A percentile compares a stretch with the other conserved stretches of the same genome.
Evolutionary conservation across 768 basidiomycete species (phyloP).

Genomic region (Termitomyces sp.): DNA sequence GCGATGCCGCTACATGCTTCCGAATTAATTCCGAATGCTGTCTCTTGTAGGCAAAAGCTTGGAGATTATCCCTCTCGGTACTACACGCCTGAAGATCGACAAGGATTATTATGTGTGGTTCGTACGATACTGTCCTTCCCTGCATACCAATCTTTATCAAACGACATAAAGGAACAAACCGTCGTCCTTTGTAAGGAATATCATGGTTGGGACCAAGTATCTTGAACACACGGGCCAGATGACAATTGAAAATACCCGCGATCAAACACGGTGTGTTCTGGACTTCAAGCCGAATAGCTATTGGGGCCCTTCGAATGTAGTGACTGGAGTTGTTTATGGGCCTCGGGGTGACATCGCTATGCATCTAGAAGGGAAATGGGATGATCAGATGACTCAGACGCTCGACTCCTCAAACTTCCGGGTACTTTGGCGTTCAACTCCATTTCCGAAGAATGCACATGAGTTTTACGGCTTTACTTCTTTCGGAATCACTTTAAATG

Average conservation of each 20-base stretch:
- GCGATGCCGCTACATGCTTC: conserved; percentile 19
- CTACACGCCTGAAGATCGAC: conserved; percentile 59
- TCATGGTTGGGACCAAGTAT: conserved; percentile 89
- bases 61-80: conserved; percentile 80
- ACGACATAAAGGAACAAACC: conserved; percentile 62
- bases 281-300: conserved; percentile 86
- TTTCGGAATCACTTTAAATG: conserved; percentile 77
- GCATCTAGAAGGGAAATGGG: conserved; percentile 86
- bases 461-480: conserved; percentile 81
- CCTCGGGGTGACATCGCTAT: conserved; percentile 47
- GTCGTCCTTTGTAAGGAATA: conserved; percentile 82
- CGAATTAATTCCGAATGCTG: conserved; percentile 13
- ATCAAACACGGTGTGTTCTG: conserved; percentile 54
- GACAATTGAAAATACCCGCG: conserved; percentile 59
- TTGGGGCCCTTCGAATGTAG: conserved; percentile 72
- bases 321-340: conserved; percentile 55
- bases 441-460: conserved; percentile 65
- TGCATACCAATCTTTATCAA: background rate
- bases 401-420: conserved; percentile 64
- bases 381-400: conserved; percentile 69
- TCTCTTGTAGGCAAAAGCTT: conserved; percentile 68
- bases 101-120: conserved; percentile 70
- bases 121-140: conserved; percentile 13
- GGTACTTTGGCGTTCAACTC: conserved; percentile 70
- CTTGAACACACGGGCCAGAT: conserved; percentile 81